A percentile compares a stretch with the other conserved stretches of the same genome.
phyloP scores from a whole-genome alignment of 352 stramenopile species.

The Hyaloperonospora brassicae region DNA sequence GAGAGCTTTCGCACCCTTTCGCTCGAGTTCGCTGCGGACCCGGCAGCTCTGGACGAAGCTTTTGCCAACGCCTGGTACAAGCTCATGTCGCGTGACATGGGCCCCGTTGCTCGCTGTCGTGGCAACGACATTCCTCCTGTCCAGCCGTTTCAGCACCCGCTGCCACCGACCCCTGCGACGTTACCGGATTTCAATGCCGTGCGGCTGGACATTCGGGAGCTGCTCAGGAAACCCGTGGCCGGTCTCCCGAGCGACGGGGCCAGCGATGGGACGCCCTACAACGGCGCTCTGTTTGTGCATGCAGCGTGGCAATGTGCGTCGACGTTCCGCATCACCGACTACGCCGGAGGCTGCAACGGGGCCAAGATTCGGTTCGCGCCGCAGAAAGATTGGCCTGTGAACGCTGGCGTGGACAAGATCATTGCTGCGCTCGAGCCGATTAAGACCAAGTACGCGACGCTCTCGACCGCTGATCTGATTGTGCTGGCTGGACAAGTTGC shows the following conservation, averaged over 20 bases:
- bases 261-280: slow-evolving; percentile 22
- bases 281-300: slow-evolving; percentile 53
- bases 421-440: slow-evolving; percentile 74
- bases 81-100: slow-evolving; percentile 47
- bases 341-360: slow-evolving; percentile 75
- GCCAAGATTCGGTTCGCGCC: slow-evolving; percentile 76
- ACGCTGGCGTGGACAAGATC: slow-evolving; percentile 70
- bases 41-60: slow-evolving; percentile 44
- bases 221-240: slow-evolving; percentile 20
- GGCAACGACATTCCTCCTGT: slow-evolving; percentile 35
- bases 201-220: slow-evolving; percentile 18
- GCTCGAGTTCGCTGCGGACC: slow-evolving; percentile 53
- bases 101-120: slow-evolving; percentile 35
- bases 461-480: slow-evolving; percentile 90
- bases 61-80: slow-evolving; percentile 79
- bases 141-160: slow-evolving; percentile 49
- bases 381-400: slow-evolving; percentile 80
- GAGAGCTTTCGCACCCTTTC: slow-evolving; percentile 57
- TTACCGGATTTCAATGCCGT: slow-evolving; percentile 36
- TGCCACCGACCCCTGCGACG: slow-evolving; percentile 22
- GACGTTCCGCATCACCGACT: slow-evolving; percentile 78
- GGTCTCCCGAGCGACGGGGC: slow-evolving; percentile 24
- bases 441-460: slow-evolving; percentile 78
- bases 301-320: slow-evolving; percentile 85
- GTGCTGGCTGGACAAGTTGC: slow-evolving; percentile 65